Base-by-base conservation (phyloP, 1,284 basidiomycete species). In the Mycena sp. region DNA sequence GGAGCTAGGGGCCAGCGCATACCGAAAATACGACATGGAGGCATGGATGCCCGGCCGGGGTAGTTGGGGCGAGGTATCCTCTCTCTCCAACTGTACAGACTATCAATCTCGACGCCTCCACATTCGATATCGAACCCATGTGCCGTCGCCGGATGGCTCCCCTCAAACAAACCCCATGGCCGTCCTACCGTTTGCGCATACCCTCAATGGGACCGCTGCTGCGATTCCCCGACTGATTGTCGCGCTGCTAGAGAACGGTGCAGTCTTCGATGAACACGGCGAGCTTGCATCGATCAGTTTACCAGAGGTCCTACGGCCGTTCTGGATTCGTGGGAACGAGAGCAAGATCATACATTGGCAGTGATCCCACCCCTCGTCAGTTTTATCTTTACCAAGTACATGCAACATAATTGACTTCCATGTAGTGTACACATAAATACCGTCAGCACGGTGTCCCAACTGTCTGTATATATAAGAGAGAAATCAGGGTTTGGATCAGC, bases 31-130 rank as follows among this genome's bases (percentile, higher is more conserved):
- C 75, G 98, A 99, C 74, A 95, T 99, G 76, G 98, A 99, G 76
- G 95, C 91, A 1, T 99, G 97, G 97, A 99, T 99, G 98, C 97
- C 98, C 4, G 98, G 98, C 0, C 88, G 96, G 25, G 96, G 95
- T 2, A 82, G 81, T 54, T 99, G 98, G 98, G 98, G 98, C 46
- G 98, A 99, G 83, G 91, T 98, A 38, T 93, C 95, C 0, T 97
- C 95, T 0, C 87, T 95, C 2, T 97, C 95, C 0, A 97, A 98
- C 74, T 98, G 96, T 76, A 98, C 95, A 14, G 94, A 96, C 76
- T 98, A 93, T 73, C 96, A 98, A 77, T 85, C 96, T 1, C 87
- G 96, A 17, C 88, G 96, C 14, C 82, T 98, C 16, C 92, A 93
- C 70, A 95, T 98, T 71, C 90, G 93, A 7, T 92, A 95, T 76